Conservation (phyloP, 2,329 filamentous ascomycete species). For the Tolypocladium endophyticum region DNA sequence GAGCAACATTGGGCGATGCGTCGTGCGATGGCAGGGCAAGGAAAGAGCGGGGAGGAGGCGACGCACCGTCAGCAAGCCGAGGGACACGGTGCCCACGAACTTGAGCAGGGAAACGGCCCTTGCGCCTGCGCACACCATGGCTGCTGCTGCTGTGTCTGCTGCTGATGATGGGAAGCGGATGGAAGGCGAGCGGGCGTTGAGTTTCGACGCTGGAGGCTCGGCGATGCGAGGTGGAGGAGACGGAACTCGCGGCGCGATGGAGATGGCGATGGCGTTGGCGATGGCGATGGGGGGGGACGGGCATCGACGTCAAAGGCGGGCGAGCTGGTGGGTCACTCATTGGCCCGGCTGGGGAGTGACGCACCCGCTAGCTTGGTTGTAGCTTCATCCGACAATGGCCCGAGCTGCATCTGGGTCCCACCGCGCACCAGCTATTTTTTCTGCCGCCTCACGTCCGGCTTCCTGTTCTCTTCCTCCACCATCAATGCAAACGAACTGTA, state of each 20-base stretch:
- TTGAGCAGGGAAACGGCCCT: constrained; percentile 62
- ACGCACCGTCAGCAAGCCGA: constrained; percentile 80
- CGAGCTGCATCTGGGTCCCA: not conserved
- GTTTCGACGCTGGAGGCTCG: not conserved
- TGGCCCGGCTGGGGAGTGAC: not conserved
- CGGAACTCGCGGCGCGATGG: not conserved
- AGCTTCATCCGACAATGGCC: not conserved
- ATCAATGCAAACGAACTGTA: not conserved
- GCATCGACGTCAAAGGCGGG: constrained; percentile 1
- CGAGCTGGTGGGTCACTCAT: not conserved
- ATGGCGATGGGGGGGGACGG: not conserved
- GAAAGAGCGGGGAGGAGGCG: constrained; percentile 1
- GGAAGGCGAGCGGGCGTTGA: not conserved
- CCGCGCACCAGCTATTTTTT: not conserved
- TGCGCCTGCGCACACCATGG: constrained; percentile 53
- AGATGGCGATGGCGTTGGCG: not conserved
- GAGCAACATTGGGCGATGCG: not conserved
- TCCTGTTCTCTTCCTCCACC: not conserved
- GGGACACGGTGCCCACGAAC: constrained; percentile 83
- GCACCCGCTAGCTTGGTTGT: not conserved
- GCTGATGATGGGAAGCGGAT: not conserved
- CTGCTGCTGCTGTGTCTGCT: constrained; percentile 5
- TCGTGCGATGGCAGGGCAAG: not conserved
- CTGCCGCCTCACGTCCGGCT: not conserved
- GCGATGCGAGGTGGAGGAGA: not conserved